Conservation (phyloP, 495 filamentous ascomycete genomes). For the Talaromyces nanjingensis region DNA sequence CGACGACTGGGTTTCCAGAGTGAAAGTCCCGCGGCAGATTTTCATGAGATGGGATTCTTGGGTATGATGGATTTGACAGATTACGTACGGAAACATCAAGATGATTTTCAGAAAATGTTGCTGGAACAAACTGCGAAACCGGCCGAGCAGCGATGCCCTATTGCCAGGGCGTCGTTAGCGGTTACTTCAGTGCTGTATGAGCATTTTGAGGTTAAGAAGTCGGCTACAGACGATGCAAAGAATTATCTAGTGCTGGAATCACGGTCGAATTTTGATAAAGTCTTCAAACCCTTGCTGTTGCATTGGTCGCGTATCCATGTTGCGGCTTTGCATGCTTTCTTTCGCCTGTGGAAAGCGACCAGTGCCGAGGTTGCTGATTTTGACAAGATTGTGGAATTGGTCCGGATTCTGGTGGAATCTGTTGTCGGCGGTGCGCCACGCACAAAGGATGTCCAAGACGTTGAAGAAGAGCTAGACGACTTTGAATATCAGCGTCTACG, state of each 20-base stretch:
- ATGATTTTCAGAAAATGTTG: constrained; percentile 84
- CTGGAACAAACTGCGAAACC: constrained; percentile 80
- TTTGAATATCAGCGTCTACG: constrained; percentile 73
- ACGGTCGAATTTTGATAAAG: constrained; percentile 69
- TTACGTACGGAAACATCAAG: constrained; percentile 83
- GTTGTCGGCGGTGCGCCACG: constrained; percentile 78
- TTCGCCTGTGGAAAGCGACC: constrained; percentile 87
- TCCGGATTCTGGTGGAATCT: constrained; percentile 86
- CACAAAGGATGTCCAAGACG: constrained; percentile 77
- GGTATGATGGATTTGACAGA: constrained; percentile 98
- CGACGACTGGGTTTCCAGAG: constrained; percentile 85
- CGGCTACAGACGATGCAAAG: constrained; percentile 73
- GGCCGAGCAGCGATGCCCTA: constrained; percentile 68
- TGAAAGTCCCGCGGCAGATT: constrained; percentile 78
- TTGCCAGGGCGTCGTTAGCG: constrained; percentile 80
- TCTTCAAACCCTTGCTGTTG: constrained; percentile 81
- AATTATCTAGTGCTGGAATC: constrained; percentile 72
- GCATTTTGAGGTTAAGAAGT: constrained; percentile 89
- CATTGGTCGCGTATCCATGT: constrained; percentile 97
- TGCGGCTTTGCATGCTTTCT: constrained; percentile 79
- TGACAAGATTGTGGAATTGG: constrained; percentile 81
- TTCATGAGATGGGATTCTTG: constrained; percentile 78
- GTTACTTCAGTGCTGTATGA: constrained; percentile 87
- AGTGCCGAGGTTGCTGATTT: constrained; percentile 81
- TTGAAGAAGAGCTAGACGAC: constrained; percentile 81